phyloP scores from a whole-genome alignment of 1,284 basidiomycete genomes.

The Laetiporus sulphureus region DNA sequence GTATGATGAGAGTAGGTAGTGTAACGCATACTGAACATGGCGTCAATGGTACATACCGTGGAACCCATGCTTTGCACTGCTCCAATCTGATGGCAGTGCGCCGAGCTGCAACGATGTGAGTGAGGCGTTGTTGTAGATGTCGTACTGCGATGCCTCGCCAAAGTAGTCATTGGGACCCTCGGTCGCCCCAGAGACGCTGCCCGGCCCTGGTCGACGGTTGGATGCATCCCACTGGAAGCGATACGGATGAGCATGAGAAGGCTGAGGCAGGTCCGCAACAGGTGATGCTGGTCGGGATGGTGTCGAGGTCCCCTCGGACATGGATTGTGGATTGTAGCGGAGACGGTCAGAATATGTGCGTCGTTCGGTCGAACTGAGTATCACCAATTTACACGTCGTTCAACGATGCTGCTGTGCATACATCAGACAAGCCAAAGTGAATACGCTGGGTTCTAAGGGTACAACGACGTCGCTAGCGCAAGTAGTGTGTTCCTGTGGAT shows the following conservation, averaged over 20 bases:
- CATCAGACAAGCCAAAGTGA: too few relatives aligned
- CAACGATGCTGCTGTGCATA: too few relatives aligned
- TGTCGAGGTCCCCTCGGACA: slow-evolving; percentile 34
- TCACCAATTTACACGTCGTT: too few relatives aligned
- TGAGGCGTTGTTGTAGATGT: slow-evolving; percentile 16
- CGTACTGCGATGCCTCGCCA: slow-evolving; percentile 18
- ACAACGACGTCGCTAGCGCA: too few relatives aligned
- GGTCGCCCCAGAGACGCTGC: slow-evolving; percentile 61
- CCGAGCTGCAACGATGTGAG: slow-evolving; percentile 19
- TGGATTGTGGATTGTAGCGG: too few relatives aligned
- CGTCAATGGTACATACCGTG: slow-evolving; percentile 45
- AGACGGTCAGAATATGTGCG: too few relatives aligned
- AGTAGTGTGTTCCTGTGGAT: too few relatives aligned
- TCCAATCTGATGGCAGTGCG: slow-evolving; percentile 61
- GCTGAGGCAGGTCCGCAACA: slow-evolving; percentile 34
- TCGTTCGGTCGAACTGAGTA: too few relatives aligned
- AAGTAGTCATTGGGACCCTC: slow-evolving; percentile 42
- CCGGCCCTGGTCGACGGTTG: slow-evolving; percentile 47
- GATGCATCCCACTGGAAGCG: slow-evolving; percentile 63
- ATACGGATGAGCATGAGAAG: slow-evolving; percentile 44
- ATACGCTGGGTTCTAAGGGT: too few relatives aligned
- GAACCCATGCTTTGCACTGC: slow-evolving; percentile 71
- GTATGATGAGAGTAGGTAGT: slow-evolving; percentile 1
- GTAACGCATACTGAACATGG: background rate
- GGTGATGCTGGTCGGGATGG: slow-evolving; percentile 45